phyloP scores from a whole-genome alignment of 768 basidiomycete genomes.

The Suillus luteus region DNA sequence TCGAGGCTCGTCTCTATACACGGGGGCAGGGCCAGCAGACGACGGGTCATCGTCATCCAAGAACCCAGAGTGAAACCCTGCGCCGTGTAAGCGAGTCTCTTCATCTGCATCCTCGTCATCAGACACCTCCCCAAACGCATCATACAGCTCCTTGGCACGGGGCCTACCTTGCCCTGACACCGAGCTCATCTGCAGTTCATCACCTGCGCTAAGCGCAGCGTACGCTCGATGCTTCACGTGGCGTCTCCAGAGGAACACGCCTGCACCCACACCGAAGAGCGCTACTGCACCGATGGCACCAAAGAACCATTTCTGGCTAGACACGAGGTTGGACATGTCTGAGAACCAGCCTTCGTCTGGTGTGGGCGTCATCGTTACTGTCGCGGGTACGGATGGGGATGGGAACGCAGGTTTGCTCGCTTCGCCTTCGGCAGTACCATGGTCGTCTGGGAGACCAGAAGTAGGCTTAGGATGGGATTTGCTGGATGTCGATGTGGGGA shows the following conservation, averaged over 20 bases:
- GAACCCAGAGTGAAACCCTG: slow-evolving; percentile 78
- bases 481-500: slow-evolving; percentile 45
- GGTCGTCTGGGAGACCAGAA: slow-evolving; percentile 82
- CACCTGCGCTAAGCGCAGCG: slow-evolving; percentile 57
- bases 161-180: slow-evolving; percentile 50
- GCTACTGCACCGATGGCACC: slow-evolving; percentile 78
- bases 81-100: slow-evolving; percentile 56
- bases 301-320: slow-evolving; percentile 88
- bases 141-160: slow-evolving; percentile 88
- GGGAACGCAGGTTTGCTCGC: slow-evolving; percentile 75
- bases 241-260: slow-evolving; percentile 81
- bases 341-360: slow-evolving; percentile 87
- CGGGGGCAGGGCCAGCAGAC: slow-evolving; percentile 30
- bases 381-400: slow-evolving; percentile 27
- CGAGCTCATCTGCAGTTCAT: slow-evolving; percentile 78
- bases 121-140: slow-evolving; percentile 91
- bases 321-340: slow-evolving; percentile 70
- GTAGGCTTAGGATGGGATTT: slow-evolving; percentile 85
- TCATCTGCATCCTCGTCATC: slow-evolving; percentile 83
- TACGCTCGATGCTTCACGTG: slow-evolving; percentile 52
- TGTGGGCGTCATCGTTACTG: slow-evolving; percentile 52
- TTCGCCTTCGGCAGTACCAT: slow-evolving; percentile 78
- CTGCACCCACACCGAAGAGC: slow-evolving; percentile 69
- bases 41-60: slow-evolving; percentile 75
- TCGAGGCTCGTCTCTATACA: slow-evolving; percentile 59